Evolutionary conservation across 2,329 filamentous ascomycete genomes (phyloP).

Genomic region (Ophiocordyceps australis): DNA sequence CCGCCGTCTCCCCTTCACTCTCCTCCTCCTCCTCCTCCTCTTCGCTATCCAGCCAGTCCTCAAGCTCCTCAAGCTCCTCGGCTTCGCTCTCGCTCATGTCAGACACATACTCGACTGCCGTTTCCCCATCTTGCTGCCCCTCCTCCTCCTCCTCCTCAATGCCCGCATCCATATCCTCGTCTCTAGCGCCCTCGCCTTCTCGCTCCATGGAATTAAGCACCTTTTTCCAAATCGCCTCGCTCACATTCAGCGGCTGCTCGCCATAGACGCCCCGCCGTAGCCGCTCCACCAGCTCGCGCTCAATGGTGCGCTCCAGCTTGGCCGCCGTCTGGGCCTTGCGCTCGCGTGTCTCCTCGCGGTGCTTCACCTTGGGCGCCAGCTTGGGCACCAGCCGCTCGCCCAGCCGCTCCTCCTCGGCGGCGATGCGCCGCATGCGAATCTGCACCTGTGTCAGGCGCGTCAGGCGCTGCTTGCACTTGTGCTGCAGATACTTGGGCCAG

Average conservation of each 20-base stretch:
- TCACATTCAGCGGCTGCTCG: conserved; percentile 85
- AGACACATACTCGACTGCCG: conserved; percentile 80
- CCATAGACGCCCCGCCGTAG: conserved; percentile 87
- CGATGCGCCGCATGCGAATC: conserved; percentile 61
- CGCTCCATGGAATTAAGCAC: conserved; percentile 81
- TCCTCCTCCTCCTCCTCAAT: conserved; percentile 63
- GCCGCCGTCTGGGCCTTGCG: conserved; percentile 66
- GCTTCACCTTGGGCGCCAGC: conserved; percentile 74
- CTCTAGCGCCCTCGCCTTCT: conserved; percentile 63
- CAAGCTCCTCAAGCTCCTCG: conserved; percentile 60
- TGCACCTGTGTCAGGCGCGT: conserved; percentile 85
- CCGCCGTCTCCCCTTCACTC: conserved; percentile 27
- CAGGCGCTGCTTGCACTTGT: conserved; percentile 93
- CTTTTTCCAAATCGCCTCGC: conserved; percentile 93
- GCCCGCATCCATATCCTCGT: conserved; percentile 79
- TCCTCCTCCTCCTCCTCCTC: conserved; percentile 39
- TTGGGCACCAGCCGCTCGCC: conserved; percentile 80
- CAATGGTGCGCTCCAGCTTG: conserved; percentile 90
- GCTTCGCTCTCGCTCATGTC: conserved; percentile 78
- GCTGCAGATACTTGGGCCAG: conserved; percentile 83
- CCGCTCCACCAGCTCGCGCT: conserved; percentile 83
- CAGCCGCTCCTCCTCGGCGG: conserved; percentile 74
- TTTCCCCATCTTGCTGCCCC: conserved; percentile 52
- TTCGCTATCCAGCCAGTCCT: conserved; percentile 80
- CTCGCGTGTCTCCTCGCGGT: conserved; percentile 58